Evolutionary conservation across 345 rosid genomes (phyloP).

Genomic region (Rhizophora mangle): DNA sequence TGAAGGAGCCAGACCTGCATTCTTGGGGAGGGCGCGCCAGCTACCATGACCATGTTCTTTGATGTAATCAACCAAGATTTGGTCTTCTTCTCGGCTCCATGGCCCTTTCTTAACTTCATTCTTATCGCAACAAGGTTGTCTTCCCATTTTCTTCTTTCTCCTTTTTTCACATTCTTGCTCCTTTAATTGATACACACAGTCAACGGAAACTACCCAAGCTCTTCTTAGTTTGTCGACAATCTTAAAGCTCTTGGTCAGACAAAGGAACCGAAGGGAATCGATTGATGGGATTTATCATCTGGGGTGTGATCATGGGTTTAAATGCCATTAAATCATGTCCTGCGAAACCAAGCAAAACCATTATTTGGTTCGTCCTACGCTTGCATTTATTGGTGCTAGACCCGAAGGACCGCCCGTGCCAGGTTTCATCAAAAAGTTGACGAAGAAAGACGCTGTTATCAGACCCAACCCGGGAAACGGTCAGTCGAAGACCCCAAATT

Average conservation of each 20-base stretch:
- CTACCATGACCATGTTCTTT: slow-evolving; percentile 75
- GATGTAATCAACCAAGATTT: slow-evolving; percentile 62
- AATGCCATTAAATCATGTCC: background rate
- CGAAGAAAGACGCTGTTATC: background rate
- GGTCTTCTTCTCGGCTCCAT: slow-evolving; percentile 88
- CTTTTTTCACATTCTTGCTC: background rate
- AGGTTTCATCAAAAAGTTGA: slow-evolving; percentile 10
- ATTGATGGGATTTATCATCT: slow-evolving; percentile 20
- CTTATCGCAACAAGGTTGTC: slow-evolving; percentile 85
- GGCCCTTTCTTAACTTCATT: slow-evolving; percentile 80
- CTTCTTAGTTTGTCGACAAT: background rate
- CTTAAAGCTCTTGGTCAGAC: background rate
- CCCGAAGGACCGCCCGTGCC: slow-evolving; percentile 2
- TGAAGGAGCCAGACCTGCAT: slow-evolving; percentile 49
- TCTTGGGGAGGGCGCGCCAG: slow-evolving; percentile 86
- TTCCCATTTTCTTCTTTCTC: slow-evolving; percentile 44
- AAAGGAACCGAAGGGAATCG: background rate
- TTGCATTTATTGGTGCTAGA: slow-evolving; percentile 13
- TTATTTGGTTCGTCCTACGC: background rate
- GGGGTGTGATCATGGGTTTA: slow-evolving; percentile 4
- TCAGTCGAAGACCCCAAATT: too few species aligned
- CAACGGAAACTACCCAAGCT: background rate
- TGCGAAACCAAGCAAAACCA: background rate
- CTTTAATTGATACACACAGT: background rate
- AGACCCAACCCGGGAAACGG: background rate